Evolutionary conservation across 2,329 filamentous ascomycete species (phyloP).

Genomic region (Coniochaeta pulveracea): DNA sequence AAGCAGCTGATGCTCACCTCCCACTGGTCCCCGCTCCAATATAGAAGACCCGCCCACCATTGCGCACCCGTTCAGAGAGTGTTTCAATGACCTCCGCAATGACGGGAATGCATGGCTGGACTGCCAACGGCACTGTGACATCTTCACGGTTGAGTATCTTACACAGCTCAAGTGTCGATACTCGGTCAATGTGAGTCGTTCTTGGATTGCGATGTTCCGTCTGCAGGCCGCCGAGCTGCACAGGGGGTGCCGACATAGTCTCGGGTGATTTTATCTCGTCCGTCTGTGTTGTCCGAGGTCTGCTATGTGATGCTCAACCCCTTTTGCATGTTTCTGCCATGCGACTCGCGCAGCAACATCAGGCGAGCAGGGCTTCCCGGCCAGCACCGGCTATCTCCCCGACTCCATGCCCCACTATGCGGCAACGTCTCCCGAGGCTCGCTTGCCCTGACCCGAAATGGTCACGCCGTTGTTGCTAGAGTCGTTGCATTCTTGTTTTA

Average conservation of each 20-base stretch:
- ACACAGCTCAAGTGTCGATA: slow-evolving; percentile 26
- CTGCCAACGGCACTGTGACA: slow-evolving; percentile 17
- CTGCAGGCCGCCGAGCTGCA: slow-evolving; percentile 19
- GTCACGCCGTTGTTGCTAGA: no score
- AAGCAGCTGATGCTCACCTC: slow-evolving; percentile 17
- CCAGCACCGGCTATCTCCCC: background rate
- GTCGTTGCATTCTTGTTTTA: no score
- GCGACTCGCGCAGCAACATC: no score
- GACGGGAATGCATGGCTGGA: slow-evolving; percentile 17
- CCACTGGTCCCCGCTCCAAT: slow-evolving; percentile 32
- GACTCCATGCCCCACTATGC: no score
- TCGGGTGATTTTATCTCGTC: background rate
- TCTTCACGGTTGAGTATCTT: slow-evolving; percentile 25
- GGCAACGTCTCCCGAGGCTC: no score
- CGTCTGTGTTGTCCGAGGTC: background rate
- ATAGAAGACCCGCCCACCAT: slow-evolving; percentile 22
- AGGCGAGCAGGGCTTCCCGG: no score
- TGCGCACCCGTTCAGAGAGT: slow-evolving; percentile 17
- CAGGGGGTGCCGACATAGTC: slow-evolving; percentile 5
- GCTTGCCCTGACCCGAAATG: no score
- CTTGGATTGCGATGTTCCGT: slow-evolving; percentile 23
- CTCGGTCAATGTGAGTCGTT: slow-evolving; percentile 21
- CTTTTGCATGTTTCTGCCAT: no score
- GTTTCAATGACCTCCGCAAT: slow-evolving; percentile 23
- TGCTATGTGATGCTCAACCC: no score